Conservation (phyloP, 1,139 yeast genomes). For the Casaregolazyma suthepensis region DNA sequence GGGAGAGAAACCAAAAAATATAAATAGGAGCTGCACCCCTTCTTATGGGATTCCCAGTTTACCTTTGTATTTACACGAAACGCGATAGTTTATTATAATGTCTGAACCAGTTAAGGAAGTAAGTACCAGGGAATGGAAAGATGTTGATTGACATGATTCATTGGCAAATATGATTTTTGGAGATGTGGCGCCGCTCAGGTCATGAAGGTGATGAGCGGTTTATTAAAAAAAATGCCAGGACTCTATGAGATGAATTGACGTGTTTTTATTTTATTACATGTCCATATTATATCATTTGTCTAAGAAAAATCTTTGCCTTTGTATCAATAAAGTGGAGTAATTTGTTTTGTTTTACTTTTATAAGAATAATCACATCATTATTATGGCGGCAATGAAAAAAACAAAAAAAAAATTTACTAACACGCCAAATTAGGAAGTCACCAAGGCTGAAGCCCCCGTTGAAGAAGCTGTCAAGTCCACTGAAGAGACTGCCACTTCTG, state of each 20-base stretch:
- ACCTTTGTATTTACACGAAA: neutral
- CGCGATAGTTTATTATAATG: neutral
- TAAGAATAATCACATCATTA: neutral
- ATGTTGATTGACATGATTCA: neutral
- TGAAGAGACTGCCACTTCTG: slow-evolving; percentile 11
- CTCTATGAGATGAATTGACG: neutral
- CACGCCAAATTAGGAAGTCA: neutral
- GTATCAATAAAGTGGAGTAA: neutral
- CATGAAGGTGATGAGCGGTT: neutral
- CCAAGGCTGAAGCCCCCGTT: slow-evolving; percentile 24
- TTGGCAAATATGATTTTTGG: neutral
- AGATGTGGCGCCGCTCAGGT: neutral
- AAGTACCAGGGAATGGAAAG: neutral
- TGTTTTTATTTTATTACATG: neutral
- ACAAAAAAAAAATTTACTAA: neutral
- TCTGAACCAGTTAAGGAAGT: slow-evolving; percentile 8
- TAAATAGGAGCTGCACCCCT: slow-evolving; percentile 1
- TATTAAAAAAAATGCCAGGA: neutral
- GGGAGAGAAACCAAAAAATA: neutral
- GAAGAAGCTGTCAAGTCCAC: slow-evolving; percentile 17
- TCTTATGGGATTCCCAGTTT: neutral
- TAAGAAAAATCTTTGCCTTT: no score
- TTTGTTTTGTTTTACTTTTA: neutral
- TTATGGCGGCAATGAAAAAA: no score
- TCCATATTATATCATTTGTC: no score